A percentile compares a stretch with the other conserved stretches of the same genome.
Evolutionary conservation across 2,329 filamentous ascomycete species (phyloP).

Genomic region (Fusarium verticillioides): DNA sequence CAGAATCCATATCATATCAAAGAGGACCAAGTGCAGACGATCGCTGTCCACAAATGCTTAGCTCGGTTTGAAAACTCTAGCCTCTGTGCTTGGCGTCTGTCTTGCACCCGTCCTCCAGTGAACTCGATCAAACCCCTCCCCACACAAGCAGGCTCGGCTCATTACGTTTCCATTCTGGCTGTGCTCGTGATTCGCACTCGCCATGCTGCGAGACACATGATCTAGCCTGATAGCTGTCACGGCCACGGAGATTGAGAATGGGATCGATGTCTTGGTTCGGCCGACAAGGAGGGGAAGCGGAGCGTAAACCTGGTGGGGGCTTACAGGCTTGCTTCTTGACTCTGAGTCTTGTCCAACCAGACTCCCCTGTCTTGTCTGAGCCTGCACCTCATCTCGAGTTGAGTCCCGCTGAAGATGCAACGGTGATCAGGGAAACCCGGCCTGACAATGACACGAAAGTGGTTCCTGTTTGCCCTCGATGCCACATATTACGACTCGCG

Average conservation of each 20-base stretch:
- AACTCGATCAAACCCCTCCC: slow-evolving; percentile 18
- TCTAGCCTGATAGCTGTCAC: slow-evolving; percentile 1
- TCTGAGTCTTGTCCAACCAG: slow-evolving; percentile 22
- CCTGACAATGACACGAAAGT: slow-evolving; percentile 34
- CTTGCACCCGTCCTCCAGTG: slow-evolving; percentile 17
- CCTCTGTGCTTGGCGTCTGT: slow-evolving; percentile 28
- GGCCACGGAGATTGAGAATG: slow-evolving; percentile 23
- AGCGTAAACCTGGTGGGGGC: slow-evolving; percentile 25
- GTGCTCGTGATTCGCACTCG: slow-evolving; percentile 7
- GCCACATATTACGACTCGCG: slow-evolving; percentile 31
- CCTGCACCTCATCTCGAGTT: slow-evolving; percentile 36
- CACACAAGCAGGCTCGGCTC: slow-evolving; percentile 28
- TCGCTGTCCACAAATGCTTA: slow-evolving; percentile 33
- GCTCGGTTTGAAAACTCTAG: slow-evolving; percentile 28
- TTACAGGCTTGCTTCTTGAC: slow-evolving; percentile 7
- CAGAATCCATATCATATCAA: slow-evolving; percentile 27
- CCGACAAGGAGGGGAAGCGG: slow-evolving; percentile 34
- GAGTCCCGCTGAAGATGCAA: slow-evolving; percentile 37
- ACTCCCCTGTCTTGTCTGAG: slow-evolving; percentile 13
- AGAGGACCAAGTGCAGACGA: slow-evolving; percentile 30
- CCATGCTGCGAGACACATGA: background rate
- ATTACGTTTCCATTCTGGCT: slow-evolving; percentile 35
- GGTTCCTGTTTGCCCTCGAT: slow-evolving; percentile 13
- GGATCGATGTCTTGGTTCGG: slow-evolving; percentile 35
- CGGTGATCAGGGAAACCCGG: slow-evolving; percentile 36